Evolutionary conservation across 441 rosid species (phyloP), one percentile per base, ranked within the genome.

Genomic region (Aleurites moluccanus): DNA sequence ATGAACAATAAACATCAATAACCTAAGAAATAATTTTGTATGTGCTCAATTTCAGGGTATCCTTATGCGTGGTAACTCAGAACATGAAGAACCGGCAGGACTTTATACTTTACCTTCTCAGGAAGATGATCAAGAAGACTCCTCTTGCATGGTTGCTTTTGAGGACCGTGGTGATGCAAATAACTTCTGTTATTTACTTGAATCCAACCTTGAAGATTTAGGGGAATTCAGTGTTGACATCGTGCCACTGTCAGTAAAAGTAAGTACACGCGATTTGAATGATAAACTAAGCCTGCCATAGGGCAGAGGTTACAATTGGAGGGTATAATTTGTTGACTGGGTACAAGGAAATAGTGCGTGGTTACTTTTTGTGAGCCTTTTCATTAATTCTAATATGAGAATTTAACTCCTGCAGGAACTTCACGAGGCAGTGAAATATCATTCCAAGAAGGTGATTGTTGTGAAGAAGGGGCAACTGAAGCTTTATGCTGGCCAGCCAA

Each of bases 121-220:
- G 65, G 80, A 67, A 53, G 77, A 77, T 50, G 81, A 84, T 21
- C 77, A 77, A 16, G 73, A 38, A 30, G 74, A 76, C 16, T 75
- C 92, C n/a, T 86, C 92, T 21, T 86, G 81, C 68, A 81, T 79
- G 15, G 67, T 92, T 85, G 92, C 88, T 72, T 95, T 95, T 64
- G 94, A 92, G 85, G 93, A 90, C 78, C 90, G 72, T 62, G 76
- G 62, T 55, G 98, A 94, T 84, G 99, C 99, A 73, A 88, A 84
- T 75, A 91, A 92, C 86, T 91, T 91, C 80, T 91, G 92, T 74
- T 81, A 74, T 80, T 83, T 92, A 59, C 88, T 89, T 11, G 94
- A 92, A 44, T 78, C 89, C 35, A 80, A 74, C 82, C 90, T 90
- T 30, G 94, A 90, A 84, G 94, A 83, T 75, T 83, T 90, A 35